phyloP scores from a whole-genome alignment of 1,284 basidiomycete species.

The Polyporus tsugae region DNA sequence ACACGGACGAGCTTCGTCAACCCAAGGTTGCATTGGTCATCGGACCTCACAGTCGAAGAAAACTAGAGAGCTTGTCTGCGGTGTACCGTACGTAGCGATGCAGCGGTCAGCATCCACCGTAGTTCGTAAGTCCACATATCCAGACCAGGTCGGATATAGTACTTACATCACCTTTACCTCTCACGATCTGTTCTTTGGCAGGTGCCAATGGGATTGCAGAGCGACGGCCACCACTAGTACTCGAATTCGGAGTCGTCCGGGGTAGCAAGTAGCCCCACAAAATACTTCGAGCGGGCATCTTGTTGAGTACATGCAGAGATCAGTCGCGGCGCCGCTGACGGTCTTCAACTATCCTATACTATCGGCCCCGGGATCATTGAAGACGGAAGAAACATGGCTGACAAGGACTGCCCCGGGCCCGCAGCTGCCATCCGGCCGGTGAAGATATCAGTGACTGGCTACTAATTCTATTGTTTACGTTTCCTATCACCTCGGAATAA shows the following conservation, averaged over 20 bases:
- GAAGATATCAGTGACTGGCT: background rate
- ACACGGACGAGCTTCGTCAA: slow-evolving; percentile 26
- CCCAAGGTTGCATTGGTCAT: slow-evolving; percentile 48
- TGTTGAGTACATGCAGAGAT: background rate
- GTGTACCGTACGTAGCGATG: background rate
- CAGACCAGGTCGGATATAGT: background rate
- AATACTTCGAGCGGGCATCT: background rate
- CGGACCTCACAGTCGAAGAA: slow-evolving; percentile 24
- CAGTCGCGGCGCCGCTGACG: background rate
- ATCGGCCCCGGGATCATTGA: background rate
- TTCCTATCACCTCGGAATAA: background rate
- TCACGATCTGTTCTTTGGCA: background rate
- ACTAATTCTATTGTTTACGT: background rate
- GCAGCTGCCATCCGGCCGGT: background rate
- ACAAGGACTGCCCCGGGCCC: background rate
- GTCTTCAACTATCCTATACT: background rate
- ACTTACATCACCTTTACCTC: background rate
- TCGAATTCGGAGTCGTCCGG: background rate
- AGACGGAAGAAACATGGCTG: background rate
- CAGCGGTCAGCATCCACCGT: background rate
- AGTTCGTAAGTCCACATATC: background rate
- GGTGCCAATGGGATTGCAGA: background rate
- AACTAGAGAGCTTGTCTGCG: slow-evolving; percentile 40
- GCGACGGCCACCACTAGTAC: background rate
- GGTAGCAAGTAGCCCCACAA: background rate